These are phyloP conservation scores for Chlorella sp. DNA, from an alignment of 139 green algal genomes.

Conservation along the genomic window DNA sequence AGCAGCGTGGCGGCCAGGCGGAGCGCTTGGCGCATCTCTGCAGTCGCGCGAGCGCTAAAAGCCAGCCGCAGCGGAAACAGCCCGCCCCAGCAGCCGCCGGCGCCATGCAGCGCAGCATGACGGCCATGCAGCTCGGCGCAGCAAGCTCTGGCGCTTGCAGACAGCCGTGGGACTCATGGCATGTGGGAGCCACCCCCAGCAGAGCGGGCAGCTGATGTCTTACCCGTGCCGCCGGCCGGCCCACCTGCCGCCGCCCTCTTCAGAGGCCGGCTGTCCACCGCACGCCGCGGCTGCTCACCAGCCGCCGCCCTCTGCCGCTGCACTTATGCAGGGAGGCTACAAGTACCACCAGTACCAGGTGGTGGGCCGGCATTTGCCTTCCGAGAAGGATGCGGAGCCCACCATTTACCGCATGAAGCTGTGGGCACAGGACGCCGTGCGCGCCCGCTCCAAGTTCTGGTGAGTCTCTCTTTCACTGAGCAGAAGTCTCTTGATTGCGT, in stretches of 20 bases:
- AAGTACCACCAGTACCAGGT: constrained; percentile 99
- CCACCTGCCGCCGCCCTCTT: background rate
- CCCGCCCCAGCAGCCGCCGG: background rate
- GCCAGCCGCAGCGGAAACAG: too few species aligned
- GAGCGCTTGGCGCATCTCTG: too few species aligned
- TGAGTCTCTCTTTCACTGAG: constrained; percentile 59
- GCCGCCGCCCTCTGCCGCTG: background rate
- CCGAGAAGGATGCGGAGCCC: constrained; percentile 83
- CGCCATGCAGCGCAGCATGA: background rate
- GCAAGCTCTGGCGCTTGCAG: background rate
- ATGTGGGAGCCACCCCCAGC: background rate
- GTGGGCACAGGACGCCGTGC: constrained; percentile 93
- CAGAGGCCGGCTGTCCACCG: background rate
- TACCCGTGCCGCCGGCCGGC: too few species aligned
- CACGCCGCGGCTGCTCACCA: background rate
- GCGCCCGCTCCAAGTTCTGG: constrained; percentile 99
- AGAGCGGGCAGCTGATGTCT: background rate
- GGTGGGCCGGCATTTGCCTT: constrained; percentile 96
- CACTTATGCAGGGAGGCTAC: constrained; percentile 74
- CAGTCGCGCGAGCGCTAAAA: too few species aligned
- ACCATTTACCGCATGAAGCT: constrained; percentile 99
- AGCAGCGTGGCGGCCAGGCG: too few species aligned
- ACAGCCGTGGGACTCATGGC: background rate
- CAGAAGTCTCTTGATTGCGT: background rate
- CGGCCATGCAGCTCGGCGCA: background rate